phyloP scores from a whole-genome alignment of 2,329 filamentous ascomycete species.

The Arthrobotrys musiformis region DNA sequence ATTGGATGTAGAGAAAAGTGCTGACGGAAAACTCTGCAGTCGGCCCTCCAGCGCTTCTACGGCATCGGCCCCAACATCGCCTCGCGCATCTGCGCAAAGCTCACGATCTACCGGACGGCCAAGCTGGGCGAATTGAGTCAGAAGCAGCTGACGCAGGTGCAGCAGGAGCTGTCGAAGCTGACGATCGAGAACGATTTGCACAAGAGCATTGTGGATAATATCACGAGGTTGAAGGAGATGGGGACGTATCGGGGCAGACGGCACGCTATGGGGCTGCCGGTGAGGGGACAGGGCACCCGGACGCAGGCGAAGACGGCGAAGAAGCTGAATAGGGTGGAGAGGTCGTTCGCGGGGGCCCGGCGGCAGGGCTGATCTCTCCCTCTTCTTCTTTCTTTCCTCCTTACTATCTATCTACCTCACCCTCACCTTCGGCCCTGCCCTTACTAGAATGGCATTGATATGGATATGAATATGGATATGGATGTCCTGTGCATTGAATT shows the following conservation, averaged over 20 bases:
- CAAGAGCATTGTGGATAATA: conserved; percentile 82
- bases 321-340: conserved; percentile 72
- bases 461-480: too few species aligned
- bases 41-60: conserved; percentile 85
- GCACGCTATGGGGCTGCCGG: conserved; percentile 86
- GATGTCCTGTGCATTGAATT: too few species aligned
- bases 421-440: too few species aligned
- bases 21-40: conserved; percentile 66
- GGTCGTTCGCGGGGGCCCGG: conserved; percentile 60
- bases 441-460: too few species aligned
- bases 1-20: too few species aligned
- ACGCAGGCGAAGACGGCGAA: conserved; percentile 74
- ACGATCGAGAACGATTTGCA: conserved; percentile 90
- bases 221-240: conserved; percentile 86
- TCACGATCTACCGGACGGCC: conserved; percentile 85
- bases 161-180: conserved; percentile 86
- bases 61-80: conserved; percentile 79
- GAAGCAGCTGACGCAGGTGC: conserved; percentile 82
- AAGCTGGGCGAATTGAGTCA: conserved; percentile 79
- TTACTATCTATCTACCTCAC: too few species aligned
- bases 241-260: conserved; percentile 87
- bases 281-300: conserved; percentile 87
- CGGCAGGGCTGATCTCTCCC: conserved; percentile 6
- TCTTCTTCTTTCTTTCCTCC: too few species aligned
- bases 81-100: conserved; percentile 82